Evolutionary conservation across 179 eudicot genomes (phyloP).

Genomic region (Silene vulgaris): DNA sequence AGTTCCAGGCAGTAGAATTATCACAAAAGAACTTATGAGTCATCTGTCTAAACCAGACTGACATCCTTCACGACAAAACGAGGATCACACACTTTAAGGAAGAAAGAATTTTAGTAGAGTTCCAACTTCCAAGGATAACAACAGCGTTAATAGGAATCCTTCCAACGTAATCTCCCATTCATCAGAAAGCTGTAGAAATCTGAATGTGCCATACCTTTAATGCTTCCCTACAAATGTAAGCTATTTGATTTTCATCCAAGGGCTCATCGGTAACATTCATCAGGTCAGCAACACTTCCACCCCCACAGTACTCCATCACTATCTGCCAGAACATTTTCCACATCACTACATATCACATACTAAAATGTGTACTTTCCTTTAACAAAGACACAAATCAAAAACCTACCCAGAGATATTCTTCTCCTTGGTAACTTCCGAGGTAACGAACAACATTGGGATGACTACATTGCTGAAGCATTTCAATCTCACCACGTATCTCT

Average conservation of each 20-base stretch:
- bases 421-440: conserved; percentile 98
- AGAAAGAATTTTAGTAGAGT: neutral
- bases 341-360: conserved; percentile 9
- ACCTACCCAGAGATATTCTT: conserved; percentile 93
- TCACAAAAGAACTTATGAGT: conserved; percentile 7
- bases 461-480: conserved; percentile 98
- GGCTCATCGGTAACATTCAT: conserved; percentile 91
- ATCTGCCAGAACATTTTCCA: conserved; percentile 50
- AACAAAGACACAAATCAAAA: neutral
- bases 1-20: conserved; percentile 12
- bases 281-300: conserved; percentile 97
- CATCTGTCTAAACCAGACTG: neutral
- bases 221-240: conserved; percentile 87
- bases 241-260: conserved; percentile 84
- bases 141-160: conserved; percentile 2
- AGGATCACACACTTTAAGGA: neutral
- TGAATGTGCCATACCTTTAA: conserved; percentile 53
- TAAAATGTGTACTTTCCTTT: neutral
- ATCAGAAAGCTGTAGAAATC: neutral
- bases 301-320: conserved; percentile 99
- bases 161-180: neutral
- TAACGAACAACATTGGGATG: conserved; percentile 99
- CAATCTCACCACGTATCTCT: conserved; percentile 98
- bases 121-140: neutral
- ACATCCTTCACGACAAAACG: neutral